Evolutionary conservation across 148 eudicot species (phyloP), one percentile per base, ranked within the genome.

Genomic region (Oxyria digyna): DNA sequence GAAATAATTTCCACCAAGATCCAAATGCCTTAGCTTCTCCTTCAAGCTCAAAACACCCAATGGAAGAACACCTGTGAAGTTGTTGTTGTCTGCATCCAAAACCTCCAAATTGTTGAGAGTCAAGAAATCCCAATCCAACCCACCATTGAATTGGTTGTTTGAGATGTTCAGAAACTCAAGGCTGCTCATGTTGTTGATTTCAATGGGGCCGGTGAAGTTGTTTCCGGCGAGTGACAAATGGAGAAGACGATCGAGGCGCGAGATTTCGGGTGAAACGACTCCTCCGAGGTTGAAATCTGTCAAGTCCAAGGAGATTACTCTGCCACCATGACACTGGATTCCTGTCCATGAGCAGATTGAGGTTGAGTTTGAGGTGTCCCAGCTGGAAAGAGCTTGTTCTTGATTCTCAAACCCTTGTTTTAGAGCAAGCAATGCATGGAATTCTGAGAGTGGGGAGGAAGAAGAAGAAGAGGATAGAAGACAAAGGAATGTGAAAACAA

Each of bases 1-100:
- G 72, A 95, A 90, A 69, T 52, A 95, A 62, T 95, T 95, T 12
- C 99, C 99, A 4, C 97, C 96, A 57, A 95, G 78, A 45, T 95
- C 96, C 48, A 95, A 78, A 77, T 95, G 76, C 79, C 69, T 87
- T 40, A 95, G 74, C 38, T 59, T 59, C 0, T 74, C 84, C 37
- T 75, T 73, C 78, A 88, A 74, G 4, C 71, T 67, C 46, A 73
- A 14, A 9, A 88, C 62, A 26, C 85, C 93, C 0, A 70, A 42
- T 1, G 99, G 99, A 8, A 95, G 83, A 1, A n/a, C 11, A 42
- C 78, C 81, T 18, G 79, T 76, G 79, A 95, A 87, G 54, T 88
- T 88, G 79, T 95, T 95, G 82, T 95, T 74, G 29, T 95, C 80
- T 13, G 84, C 91, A 72, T 95, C 99, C 14, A 95, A 42, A 1